Base-by-base conservation (phyloP, 371 early-diverging fungal species). In the Zancudomyces culisetae region DNA sequence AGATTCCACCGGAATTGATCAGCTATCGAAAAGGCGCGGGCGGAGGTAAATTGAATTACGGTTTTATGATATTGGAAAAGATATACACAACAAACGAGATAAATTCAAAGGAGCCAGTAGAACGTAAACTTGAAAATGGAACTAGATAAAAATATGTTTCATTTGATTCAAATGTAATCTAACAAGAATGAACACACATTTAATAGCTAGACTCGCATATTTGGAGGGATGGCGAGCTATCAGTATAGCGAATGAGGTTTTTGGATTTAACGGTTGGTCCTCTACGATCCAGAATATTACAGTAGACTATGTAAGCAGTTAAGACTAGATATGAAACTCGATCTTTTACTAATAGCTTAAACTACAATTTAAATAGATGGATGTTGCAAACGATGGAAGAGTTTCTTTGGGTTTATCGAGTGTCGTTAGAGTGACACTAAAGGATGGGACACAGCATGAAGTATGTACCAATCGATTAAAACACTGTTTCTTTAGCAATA, bases 261-360 rank as follows among this genome's bases (percentile, higher is more conserved):
- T 98, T 75, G 99, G 98, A 0, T 97, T 91, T 63, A 77, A 97
- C 61, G 98, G 98, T 1, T 99, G 99, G 99, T 78, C 82, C 21
- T 78, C 85, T 23, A 69, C 76, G 24, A 79, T 98, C 54, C 68
- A 79, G 49, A 74, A 74, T 27, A 72, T 80, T 13, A 71, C 74
- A 0, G 70, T 87, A 0, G 97, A 98, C 62, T 94, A 73, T 70
- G 79, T 81, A 62, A 43, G 78, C 69, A 29, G n/a, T n/a, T n/a
- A n/a, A n/a, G n/a, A n/a, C n/a, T n/a, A n/a, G n/a, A n/a, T n/a
- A n/a, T n/a, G n/a, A n/a, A n/a, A n/a, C n/a, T n/a, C n/a, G n/a
- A n/a, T n/a, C n/a, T n/a, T n/a, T n/a, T n/a, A n/a, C n/a, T 10
- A 35, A 35, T 10, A 15, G 35, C 15, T 6, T 10, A 10, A 15